These are phyloP conservation scores for Bidens hawaiensis DNA, from an alignment of 140 eudicot genomes.

Conservation along the genomic window DNA sequence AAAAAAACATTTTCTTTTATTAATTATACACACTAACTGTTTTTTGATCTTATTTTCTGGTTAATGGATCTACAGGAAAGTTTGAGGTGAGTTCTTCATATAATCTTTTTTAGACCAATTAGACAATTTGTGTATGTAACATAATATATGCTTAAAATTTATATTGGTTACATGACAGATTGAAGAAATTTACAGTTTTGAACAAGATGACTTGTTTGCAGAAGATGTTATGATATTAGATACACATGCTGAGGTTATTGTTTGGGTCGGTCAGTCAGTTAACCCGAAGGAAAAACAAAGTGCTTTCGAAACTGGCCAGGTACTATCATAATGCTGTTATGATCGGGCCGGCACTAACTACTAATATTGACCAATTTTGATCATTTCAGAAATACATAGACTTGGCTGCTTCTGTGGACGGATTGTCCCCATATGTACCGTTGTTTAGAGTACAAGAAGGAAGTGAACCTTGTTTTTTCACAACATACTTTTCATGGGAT, in stretches of 20 bases:
- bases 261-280: conserved; percentile 92
- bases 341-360: too few species aligned
- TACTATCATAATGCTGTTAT: conserved; percentile 19
- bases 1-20: background rate
- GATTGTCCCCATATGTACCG: conserved; percentile 71
- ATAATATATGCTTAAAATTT: background rate
- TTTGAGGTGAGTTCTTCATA: conserved; percentile 55
- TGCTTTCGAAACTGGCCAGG: conserved; percentile 87
- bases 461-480: conserved; percentile 93
- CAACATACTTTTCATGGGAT: conserved; percentile 89
- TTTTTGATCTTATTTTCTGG: conserved; percentile 18
- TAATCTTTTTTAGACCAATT: background rate
- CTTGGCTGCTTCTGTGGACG: conserved; percentile 69
- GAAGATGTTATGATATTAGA: conserved; percentile 91
- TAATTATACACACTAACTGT: conserved; percentile 32
- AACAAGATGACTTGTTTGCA: conserved; percentile 89
- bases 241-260: conserved; percentile 85
- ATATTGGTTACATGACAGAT: conserved; percentile 34
- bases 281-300: conserved; percentile 74
- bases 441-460: conserved; percentile 75
- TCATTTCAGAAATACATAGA: conserved; percentile 79
- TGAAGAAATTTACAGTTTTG: conserved; percentile 83
- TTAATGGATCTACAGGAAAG: conserved; percentile 58
- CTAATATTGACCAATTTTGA: too few species aligned
- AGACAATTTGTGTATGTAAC: background rate